Conservation (phyloP, 2,329 filamentous ascomycete genomes). For the Ampelomyces quisqualis region DNA sequence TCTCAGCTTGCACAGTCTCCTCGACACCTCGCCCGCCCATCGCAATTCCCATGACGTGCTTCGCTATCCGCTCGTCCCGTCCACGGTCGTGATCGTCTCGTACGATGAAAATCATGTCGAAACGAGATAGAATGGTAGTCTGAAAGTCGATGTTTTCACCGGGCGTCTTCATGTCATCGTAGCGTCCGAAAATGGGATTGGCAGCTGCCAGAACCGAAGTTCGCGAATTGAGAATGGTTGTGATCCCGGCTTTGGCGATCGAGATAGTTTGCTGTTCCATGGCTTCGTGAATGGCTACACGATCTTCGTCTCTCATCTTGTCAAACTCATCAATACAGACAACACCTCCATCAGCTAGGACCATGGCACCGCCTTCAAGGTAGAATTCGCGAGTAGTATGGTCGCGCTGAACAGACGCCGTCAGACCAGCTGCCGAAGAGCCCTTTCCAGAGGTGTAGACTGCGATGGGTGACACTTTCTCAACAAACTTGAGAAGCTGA, state of each 20-base stretch:
- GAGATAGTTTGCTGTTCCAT: constrained; percentile 99
- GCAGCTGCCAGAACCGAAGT: constrained; percentile 94
- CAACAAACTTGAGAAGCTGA: constrained; percentile 94
- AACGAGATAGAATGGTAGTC: constrained; percentile 95
- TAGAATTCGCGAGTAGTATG: constrained; percentile 93
- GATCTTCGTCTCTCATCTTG: constrained; percentile 98
- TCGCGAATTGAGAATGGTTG: constrained; percentile 92
- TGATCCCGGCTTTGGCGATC: constrained; percentile 97
- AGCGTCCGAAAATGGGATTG: constrained; percentile 95
- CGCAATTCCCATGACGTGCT: constrained; percentile 95
- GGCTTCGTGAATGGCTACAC: constrained; percentile 97
- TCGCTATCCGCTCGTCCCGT: constrained; percentile 90
- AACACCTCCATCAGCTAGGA: constrained; percentile 92
- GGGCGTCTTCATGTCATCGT: constrained; percentile 96
- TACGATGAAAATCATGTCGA: constrained; percentile 99
- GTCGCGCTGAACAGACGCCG: constrained; percentile 93
- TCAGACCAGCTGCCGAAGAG: constrained; percentile 94
- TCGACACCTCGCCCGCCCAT: constrained; percentile 85
- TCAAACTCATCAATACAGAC: constrained; percentile 99
- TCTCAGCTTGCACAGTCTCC: constrained; percentile 81
- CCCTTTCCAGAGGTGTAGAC: constrained; percentile 99
- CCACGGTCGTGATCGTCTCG: constrained; percentile 88
- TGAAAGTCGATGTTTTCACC: constrained; percentile 99
- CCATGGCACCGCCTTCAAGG: constrained; percentile 97
- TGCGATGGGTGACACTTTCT: constrained; percentile 92